phyloP scores from a whole-genome alignment of 2,329 filamentous ascomycete genomes.

The Verticillium nonalfalfae region DNA sequence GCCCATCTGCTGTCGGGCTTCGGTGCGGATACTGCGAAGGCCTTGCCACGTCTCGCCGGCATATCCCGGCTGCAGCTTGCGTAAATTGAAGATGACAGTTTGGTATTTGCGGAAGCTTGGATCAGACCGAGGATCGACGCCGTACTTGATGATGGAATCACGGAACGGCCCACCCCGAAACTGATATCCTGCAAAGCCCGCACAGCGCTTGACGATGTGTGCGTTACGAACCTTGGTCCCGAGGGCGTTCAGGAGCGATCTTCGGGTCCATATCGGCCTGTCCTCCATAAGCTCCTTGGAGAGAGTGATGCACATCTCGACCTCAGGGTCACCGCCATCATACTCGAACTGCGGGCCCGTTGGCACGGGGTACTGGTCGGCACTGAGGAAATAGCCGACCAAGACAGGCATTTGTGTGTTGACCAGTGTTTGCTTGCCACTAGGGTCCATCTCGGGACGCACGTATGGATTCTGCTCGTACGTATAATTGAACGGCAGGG shows the following conservation, averaged over 20 bases:
- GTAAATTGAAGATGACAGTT: constrained; percentile 78
- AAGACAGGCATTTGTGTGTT: constrained; percentile 56
- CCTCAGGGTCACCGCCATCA: constrained; percentile 50
- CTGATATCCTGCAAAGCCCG: constrained; percentile 83
- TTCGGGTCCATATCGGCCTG: constrained; percentile 81
- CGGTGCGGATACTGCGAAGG: constrained; percentile 29
- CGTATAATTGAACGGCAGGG: constrained; percentile 69
- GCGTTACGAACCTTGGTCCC: constrained; percentile 41
- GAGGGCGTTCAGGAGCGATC: constrained; percentile 72
- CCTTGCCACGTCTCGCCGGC: constrained; percentile 43
- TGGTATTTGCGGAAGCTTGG: constrained; percentile 78
- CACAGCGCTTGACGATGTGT: constrained; percentile 62
- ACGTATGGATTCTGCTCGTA: constrained; percentile 85
- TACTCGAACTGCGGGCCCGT: constrained; percentile 55
- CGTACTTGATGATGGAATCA: constrained; percentile 79
- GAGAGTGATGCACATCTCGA: constrained; percentile 58
- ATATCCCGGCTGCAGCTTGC: constrained; percentile 40
- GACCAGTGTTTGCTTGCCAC: constrained; percentile 44
- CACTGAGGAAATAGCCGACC: constrained; percentile 50
- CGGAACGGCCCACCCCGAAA: constrained; percentile 91
- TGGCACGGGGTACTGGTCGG: constrained; percentile 56
- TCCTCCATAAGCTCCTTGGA: constrained; percentile 62
- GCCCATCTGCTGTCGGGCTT: constrained; percentile 30
- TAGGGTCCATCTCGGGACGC: constrained; percentile 51
- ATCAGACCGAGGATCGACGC: constrained; percentile 75